Percentiles rank a stretch among this genome's conserved stretches.
These are phyloP conservation scores for Aspergillus sclerotialis DNA, from an alignment of 2,329 filamentous ascomycete genomes.

Conservation along the genomic window DNA sequence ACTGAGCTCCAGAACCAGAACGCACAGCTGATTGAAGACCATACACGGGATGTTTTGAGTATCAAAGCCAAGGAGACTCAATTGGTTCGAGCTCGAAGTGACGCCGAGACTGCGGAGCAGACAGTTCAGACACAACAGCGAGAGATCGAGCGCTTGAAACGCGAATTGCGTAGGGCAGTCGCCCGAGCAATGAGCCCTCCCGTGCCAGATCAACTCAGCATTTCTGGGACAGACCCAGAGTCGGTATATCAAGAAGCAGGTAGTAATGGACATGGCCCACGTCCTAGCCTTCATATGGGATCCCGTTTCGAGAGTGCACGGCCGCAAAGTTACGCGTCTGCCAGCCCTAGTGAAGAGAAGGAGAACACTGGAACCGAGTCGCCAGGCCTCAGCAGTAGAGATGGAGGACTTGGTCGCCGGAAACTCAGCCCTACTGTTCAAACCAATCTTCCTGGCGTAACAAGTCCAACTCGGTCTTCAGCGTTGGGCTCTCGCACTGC, in stretches of 20 bases:
- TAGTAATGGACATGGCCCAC: constrained; percentile 21
- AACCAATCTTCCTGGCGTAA: constrained; percentile 26
- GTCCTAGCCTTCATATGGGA: constrained; percentile 30
- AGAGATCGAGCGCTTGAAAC: constrained; percentile 89
- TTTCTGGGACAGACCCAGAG: constrained; percentile 44
- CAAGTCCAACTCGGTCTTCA: constrained; percentile 32
- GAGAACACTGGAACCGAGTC: constrained; percentile 52
- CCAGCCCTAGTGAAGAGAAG: constrained; percentile 65
- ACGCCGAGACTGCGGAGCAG: constrained; percentile 82
- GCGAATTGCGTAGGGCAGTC: constrained; percentile 57
- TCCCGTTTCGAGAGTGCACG: constrained; percentile 34
- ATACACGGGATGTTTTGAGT: constrained; percentile 87
- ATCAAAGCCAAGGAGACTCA: constrained; percentile 99
- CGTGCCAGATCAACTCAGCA: constrained; percentile 47
- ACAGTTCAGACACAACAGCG: constrained; percentile 75
- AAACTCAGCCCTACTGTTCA: constrained; percentile 40
- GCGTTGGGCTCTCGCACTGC: constrained; percentile 29
- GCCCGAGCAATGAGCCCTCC: constrained; percentile 34
- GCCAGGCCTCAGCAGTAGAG: constrained; percentile 23
- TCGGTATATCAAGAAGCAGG: constrained; percentile 34
- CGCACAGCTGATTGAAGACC: constrained; percentile 91
- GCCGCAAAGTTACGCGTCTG: constrained; percentile 35
- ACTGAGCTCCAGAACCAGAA: constrained; percentile 96
- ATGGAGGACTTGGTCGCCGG: constrained; percentile 29
- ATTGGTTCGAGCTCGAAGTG: constrained; percentile 80